Conservation (phyloP, 331 rosid species). For the Spiraea crenata region DNA sequence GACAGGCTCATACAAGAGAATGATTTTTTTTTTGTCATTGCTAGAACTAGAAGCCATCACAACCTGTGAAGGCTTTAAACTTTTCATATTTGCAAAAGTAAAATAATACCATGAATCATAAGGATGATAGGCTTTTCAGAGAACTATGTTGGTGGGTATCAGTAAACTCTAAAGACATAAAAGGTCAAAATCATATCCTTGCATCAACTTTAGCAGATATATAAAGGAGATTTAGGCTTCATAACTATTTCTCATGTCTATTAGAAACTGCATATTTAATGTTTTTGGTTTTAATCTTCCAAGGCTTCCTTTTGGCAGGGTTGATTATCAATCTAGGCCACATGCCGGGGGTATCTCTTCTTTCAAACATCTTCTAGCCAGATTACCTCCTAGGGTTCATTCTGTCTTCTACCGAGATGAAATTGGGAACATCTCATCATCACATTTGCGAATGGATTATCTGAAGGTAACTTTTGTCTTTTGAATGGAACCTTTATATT, state of each 20-base stretch:
- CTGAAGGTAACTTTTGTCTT: constrained; percentile 41
- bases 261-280: not conserved
- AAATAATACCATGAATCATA: not conserved
- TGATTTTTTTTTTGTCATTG: not conserved
- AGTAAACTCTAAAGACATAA: not conserved
- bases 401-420: constrained; percentile 89
- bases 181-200: not conserved
- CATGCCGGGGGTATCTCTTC: constrained; percentile 67
- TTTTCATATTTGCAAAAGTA: not conserved
- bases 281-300: constrained; percentile 12
- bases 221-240: not conserved
- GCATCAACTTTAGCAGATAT: not conserved
- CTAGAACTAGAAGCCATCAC: not conserved
- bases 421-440: constrained; percentile 91
- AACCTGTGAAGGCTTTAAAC: not conserved
- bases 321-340: constrained; percentile 78
- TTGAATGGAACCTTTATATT: constrained; percentile 2
- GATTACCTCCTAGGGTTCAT: constrained; percentile 90
- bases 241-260: not conserved
- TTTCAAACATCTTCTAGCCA: constrained; percentile 73
- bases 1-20: not conserved
- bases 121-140: not conserved
- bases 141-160: not conserved
- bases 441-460: constrained; percentile 76
- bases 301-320: constrained; percentile 56